phyloP scores from a whole-genome alignment of 306 rosid genomes.

The Cajanus cajan region DNA sequence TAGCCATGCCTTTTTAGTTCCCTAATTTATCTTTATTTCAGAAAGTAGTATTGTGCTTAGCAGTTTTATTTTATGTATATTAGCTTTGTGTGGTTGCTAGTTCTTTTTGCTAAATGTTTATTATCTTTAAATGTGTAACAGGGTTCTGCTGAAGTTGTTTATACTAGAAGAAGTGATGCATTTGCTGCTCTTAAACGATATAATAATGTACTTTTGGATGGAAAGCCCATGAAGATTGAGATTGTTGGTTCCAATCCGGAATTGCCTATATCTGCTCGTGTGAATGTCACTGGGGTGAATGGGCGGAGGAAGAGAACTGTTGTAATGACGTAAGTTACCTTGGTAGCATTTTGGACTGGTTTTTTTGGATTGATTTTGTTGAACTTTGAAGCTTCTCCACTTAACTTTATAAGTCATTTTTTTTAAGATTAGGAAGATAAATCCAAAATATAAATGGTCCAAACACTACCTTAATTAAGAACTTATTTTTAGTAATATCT shows the following conservation, averaged over 20 bases:
- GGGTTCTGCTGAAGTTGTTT: constrained; percentile 98
- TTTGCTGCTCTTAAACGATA: constrained; percentile 91
- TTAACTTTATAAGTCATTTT: not conserved
- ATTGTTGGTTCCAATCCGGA: constrained; percentile 69
- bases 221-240: constrained; percentile 95
- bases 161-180: constrained; percentile 89
- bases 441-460: not conserved
- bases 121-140: constrained; percentile 27
- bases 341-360: not conserved
- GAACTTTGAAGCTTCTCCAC: not conserved
- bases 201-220: constrained; percentile 85
- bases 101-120: not conserved
- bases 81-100: not conserved
- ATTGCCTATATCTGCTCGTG: constrained; percentile 75
- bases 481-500: too few relatives aligned
- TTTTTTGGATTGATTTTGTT: not conserved
- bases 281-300: constrained; percentile 76
- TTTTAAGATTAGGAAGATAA: not conserved
- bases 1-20: not conserved
- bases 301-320: constrained; percentile 86
- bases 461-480: not conserved
- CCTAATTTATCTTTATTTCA: not conserved
- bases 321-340: constrained; percentile 67
- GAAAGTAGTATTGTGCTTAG: not conserved
- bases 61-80: not conserved